Base-by-base conservation (phyloP, 129 eudicot genomes). In the Pittosporum tobira region DNA sequence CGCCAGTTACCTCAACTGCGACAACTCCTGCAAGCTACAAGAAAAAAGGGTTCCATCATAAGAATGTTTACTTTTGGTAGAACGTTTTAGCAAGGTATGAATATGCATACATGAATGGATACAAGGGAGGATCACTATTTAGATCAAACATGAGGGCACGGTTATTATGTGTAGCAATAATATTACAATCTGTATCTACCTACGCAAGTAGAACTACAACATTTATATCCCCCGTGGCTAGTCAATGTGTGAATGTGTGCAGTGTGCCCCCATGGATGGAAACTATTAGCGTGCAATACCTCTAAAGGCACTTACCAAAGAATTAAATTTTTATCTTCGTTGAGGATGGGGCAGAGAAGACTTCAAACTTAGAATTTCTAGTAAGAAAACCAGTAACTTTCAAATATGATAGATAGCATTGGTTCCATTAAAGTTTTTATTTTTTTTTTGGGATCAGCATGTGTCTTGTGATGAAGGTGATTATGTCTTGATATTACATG, bases 1-100 rank as follows among this genome's bases (percentile, higher is more conserved):
- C 99, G 30, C 99, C 99, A 54, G 99, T 83, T 22, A 91, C 90
- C 81, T 91, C 96, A 63, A 91, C 96, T 8, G 99, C 99, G 42
- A 83, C 94, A 57, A 86, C 90, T 18, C 99, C 99, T 24, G 96
- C 99, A 73, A 87, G 99, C 96, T 91, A 75, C 69, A 51, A 63
- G 57, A 20, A 40, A 57, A 71, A 62, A 10, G 1, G 23, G 51
- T 30, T 18, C 14, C 40, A 31, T 52, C 21, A 49, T n/a, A 40
- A 48, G 27, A 40, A 40, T 30, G 38, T 9, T 46, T 31, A 38
- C 60, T 47, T n/a, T 55, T 30, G 3, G 45, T n/a, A n/a, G n/a
- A n/a, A n/a, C n/a, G n/a, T n/a, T n/a, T n/a, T n/a, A n/a, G n/a
- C n/a, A n/a, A n/a, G n/a, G n/a, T n/a, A n/a, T n/a, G 3, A 11